Percentiles rank a stretch among this genome's conserved stretches.
Evolutionary conservation across 106 monocot genomes (phyloP).

Genomic region (Agapanthus africanus): DNA sequence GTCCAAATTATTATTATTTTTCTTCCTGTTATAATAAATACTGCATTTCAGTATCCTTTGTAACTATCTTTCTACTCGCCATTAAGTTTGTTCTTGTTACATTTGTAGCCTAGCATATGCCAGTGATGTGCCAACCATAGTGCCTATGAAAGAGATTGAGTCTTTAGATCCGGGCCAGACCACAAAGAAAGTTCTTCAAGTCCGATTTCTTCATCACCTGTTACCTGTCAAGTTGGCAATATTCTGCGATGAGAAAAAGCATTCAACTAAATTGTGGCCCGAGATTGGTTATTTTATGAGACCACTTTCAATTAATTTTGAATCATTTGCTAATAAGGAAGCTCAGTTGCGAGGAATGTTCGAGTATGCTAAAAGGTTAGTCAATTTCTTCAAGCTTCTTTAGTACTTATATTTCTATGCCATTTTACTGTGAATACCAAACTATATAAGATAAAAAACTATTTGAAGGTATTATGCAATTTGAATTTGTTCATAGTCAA

Average conservation of each 20-base stretch:
- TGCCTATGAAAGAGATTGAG: conserved; percentile 62
- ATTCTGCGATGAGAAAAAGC: conserved; percentile 54
- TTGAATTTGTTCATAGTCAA: no score
- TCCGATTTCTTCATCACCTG: conserved; percentile 78
- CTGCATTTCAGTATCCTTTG: background rate
- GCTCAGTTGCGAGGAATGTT: conserved; percentile 79
- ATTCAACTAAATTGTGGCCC: conserved; percentile 71
- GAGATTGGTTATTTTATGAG: conserved; percentile 90
- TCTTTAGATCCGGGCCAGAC: conserved; percentile 55
- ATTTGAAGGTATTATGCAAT: no score
- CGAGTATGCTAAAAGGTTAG: conserved; percentile 74
- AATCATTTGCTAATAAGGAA: conserved; percentile 54
- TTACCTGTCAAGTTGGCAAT: conserved; percentile 68
- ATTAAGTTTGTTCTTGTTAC: background rate
- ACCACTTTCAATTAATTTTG: conserved; percentile 47
- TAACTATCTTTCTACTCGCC: background rate
- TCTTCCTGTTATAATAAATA: background rate
- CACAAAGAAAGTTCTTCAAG: conserved; percentile 52
- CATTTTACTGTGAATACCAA: conserved; percentile 1
- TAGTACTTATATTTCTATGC: background rate
- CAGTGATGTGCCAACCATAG: conserved; percentile 32
- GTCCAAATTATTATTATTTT: conserved; percentile 4
- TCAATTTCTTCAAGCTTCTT: background rate
- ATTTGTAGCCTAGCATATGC: conserved; percentile 20
- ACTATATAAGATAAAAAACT: no score